Evolutionary conservation across 2,329 filamentous ascomycete species (phyloP).

Genomic region (Lachnellula occidentalis): DNA sequence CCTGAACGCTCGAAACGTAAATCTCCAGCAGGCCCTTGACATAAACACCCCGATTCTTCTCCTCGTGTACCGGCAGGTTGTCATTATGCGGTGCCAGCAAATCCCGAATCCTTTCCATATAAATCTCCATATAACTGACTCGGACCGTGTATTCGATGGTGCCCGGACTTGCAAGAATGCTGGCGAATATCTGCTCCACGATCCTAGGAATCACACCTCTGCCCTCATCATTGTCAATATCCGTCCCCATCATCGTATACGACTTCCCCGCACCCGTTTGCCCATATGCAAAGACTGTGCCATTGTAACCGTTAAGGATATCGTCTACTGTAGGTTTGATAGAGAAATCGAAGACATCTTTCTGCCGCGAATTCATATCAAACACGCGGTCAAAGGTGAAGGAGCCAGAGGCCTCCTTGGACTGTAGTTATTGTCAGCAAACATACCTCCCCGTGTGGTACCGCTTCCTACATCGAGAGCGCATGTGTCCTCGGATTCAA

Average conservation of each 20-base stretch:
- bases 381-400: constrained; percentile 99
- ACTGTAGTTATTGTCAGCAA: constrained; percentile 47
- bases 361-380: constrained; percentile 84
- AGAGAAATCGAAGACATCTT: constrained; percentile 96
- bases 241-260: constrained; percentile 97
- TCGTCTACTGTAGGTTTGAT: constrained; percentile 95
- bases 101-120: constrained; percentile 98
- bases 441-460: not conserved
- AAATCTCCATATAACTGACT: constrained; percentile 99
- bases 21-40: constrained; percentile 93
- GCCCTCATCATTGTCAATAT: constrained; percentile 82
- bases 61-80: constrained; percentile 95
- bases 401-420: constrained; percentile 71
- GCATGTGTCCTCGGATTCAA: constrained; percentile 86
- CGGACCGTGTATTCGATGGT: constrained; percentile 98
- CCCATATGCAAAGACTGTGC: constrained; percentile 96
- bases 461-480: constrained; percentile 63
- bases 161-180: constrained; percentile 83
- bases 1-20: constrained; percentile 90
- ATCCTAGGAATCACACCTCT: constrained; percentile 96
- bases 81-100: constrained; percentile 88
- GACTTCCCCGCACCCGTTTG: constrained; percentile 98
- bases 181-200: constrained; percentile 94
- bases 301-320: constrained; percentile 98
- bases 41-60: constrained; percentile 92